Percentiles rank a stretch among this genome's conserved stretches.
These are phyloP conservation scores for Stachybotrys elegans DNA, from an alignment of 2,329 filamentous ascomycete species.

Conservation along the genomic window DNA sequence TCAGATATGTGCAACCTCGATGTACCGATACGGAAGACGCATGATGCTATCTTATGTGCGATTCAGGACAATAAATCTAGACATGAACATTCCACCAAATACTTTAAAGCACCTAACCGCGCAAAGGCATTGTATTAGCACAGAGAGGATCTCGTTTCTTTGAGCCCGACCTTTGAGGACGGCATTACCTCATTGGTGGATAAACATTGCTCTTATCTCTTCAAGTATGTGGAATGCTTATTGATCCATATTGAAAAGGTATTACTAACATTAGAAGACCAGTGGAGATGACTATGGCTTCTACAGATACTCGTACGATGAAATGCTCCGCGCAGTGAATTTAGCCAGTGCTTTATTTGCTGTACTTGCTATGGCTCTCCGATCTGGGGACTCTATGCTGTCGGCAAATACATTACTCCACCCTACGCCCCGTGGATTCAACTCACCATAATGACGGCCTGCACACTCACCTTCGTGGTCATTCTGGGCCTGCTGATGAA, in stretches of 20 bases:
- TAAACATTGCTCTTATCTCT: background rate
- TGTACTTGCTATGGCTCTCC: background rate
- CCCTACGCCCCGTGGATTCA: background rate
- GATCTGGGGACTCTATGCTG: background rate
- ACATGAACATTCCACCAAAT: too few species aligned
- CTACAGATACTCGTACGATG: background rate
- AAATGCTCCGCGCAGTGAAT: background rate
- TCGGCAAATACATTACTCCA: background rate
- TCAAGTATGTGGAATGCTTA: background rate
- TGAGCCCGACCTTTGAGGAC: background rate
- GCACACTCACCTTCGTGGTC: background rate
- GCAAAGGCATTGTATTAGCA: too few species aligned
- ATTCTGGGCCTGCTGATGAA: background rate
- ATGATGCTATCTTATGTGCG: too few species aligned
- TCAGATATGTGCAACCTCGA: too few species aligned
- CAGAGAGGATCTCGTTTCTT: background rate
- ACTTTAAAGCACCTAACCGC: too few species aligned
- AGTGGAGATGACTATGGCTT: background rate
- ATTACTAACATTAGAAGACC: background rate
- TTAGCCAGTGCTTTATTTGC: background rate
- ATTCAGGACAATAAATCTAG: too few species aligned
- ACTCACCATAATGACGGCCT: background rate
- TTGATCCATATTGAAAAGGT: background rate
- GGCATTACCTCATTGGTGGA: background rate
- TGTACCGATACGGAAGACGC: too few species aligned